phyloP scores from a whole-genome alignment of 352 stramenopile genomes.

The Phytophthora cactorum region DNA sequence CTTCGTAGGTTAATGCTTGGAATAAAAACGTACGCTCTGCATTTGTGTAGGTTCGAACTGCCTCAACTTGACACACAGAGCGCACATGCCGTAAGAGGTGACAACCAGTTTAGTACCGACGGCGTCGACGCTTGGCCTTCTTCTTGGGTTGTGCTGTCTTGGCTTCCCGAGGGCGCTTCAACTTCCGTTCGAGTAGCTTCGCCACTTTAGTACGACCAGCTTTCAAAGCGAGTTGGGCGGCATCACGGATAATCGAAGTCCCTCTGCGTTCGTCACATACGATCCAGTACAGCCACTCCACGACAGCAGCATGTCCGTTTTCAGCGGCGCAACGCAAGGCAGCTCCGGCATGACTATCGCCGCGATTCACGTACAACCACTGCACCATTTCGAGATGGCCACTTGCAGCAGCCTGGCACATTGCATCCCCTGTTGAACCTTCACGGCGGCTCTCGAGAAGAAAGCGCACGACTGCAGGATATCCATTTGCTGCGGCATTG shows the following conservation, averaged over 20 bases:
- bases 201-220: constrained; percentile 7
- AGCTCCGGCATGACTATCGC: constrained; percentile 12
- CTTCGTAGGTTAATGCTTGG: no score
- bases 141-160: constrained; percentile 3
- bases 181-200: constrained; percentile 11
- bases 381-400: constrained; percentile 2
- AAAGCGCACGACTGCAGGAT: constrained; percentile 17
- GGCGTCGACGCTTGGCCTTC: constrained; percentile 17
- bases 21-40: no score
- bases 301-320: constrained; percentile 13
- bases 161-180: constrained; percentile 14
- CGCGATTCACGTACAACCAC: constrained; percentile 12
- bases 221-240: constrained; percentile 18
- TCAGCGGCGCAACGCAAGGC: constrained; percentile 21
- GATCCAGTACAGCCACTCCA: constrained; percentile 30
- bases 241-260: constrained; percentile 13
- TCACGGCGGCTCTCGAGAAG: background rate
- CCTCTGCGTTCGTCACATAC: constrained; percentile 24
- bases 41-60: no score
- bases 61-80: no score
- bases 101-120: constrained; percentile 3
- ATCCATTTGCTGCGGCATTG: constrained; percentile 5
- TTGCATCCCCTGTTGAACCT: constrained; percentile 10
- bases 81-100: background rate
- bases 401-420: background rate